These are phyloP conservation scores for Lactuca saligna DNA, from an alignment of 129 eudicot species.

Conservation along the genomic window DNA sequence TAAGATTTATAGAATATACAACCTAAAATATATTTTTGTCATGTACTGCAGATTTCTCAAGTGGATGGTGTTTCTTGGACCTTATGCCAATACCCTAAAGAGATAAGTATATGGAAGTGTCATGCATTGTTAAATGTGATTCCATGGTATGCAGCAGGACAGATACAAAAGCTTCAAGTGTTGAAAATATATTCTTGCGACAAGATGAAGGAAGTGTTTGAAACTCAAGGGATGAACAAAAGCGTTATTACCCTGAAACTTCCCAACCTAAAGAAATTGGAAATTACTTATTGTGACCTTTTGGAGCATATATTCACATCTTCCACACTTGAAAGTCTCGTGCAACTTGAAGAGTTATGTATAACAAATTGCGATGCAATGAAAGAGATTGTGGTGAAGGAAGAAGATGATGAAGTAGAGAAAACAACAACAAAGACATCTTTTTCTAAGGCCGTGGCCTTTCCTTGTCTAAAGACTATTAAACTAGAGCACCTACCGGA, in stretches of 20 bases:
- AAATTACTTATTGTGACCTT: neutral
- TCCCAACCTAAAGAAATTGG: neutral
- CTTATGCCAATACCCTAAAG: too few relatives aligned
- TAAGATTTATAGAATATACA: too few relatives aligned
- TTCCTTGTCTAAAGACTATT: neutral
- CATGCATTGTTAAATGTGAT: too few relatives aligned
- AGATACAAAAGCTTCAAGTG: too few relatives aligned
- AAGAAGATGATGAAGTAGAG: neutral
- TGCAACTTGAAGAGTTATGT: neutral
- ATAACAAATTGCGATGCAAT: neutral
- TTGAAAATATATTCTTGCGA: too few relatives aligned
- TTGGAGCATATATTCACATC: neutral
- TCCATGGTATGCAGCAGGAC: too few relatives aligned
- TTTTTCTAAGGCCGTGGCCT: neutral
- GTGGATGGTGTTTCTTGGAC: too few relatives aligned
- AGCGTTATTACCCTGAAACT: neutral
- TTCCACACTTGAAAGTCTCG: neutral
- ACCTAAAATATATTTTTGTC: too few relatives aligned
- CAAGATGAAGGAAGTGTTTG: neutral
- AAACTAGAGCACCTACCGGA: neutral
- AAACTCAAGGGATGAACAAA: neutral
- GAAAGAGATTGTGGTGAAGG: neutral
- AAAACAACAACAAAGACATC: neutral
- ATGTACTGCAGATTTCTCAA: too few relatives aligned
- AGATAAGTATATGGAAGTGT: too few relatives aligned